Base-by-base conservation (phyloP, 345 rosid genomes). In the Populus davidiana region DNA sequence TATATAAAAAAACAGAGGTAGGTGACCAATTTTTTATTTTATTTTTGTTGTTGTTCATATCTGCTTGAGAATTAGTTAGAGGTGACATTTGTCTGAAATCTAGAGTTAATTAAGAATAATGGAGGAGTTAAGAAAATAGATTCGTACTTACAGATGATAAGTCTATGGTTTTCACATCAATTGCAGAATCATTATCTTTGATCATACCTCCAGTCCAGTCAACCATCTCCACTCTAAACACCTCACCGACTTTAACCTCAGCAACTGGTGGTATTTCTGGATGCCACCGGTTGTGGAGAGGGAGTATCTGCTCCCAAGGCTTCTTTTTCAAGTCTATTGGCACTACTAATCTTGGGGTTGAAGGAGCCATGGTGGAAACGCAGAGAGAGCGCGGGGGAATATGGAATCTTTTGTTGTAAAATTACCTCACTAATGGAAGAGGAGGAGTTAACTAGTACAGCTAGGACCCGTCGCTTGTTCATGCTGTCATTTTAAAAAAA, bases 211-310 rank as follows among this genome's bases (percentile, higher is more conserved):
- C 93, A 4, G 92, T 91, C 81, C 84, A 83, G 81, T 91, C 92
- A 29, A 91, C 80, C 96, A 89, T 91, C 77, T 88, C 97, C 10
- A 88, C 84, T 72, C 91, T 82, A 71, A 90, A 90, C 0, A 91
- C 71, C 84, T 92, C 96, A 17, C 86, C 84, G 29, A 73, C 72
- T 71, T 17, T 81, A 44, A 90, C 90, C 70, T 87, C 85, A 0
- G 86, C 85, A 6, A 89, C 87, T 1, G 90, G 75, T 2, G 94
- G 89, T 64, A 86, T 90, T 71, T 88, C 85, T 5, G 92, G 98
- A 83, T 91, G 98, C 97, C 97, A 89, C 67, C 87, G 86, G 56
- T 94, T 91, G 79, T 92, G 98, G 18, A 92, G 89, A 16, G 94
- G 88, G 35, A 78, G 79, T 52, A 64, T 50, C 71, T 91, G 98